Base-by-base conservation (phyloP, 495 filamentous ascomycete species). In the Aspergillus baeticus region DNA sequence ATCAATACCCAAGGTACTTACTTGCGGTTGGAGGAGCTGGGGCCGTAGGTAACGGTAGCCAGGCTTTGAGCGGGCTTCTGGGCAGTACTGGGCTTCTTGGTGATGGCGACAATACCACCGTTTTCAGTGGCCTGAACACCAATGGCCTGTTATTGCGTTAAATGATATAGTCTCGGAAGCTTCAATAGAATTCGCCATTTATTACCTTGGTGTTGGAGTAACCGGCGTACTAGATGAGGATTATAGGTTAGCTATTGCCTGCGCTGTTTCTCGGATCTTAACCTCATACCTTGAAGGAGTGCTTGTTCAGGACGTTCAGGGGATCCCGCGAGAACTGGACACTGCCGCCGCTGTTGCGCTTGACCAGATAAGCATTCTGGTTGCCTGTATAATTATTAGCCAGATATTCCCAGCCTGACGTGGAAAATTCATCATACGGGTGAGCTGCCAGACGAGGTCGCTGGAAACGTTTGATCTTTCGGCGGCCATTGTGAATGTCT, bases 191-290 rank as follows among this genome's bases (percentile, higher is more conserved):
- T 22, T 65, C 45, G 42, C 51, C n/a, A 22, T 64, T 3, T 66
- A n/a, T 72, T 87, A 96, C 93, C 90, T 97, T 93, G 76, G 86
- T 85, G 78, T 95, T 95, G 68, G 91, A 83, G 71, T 88, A 91
- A 59, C 94, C 94, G 58, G 90, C 88, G 75, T 96, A 85, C 90
- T 93, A 71, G 59, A 66, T n/a, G 29, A 1, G 20, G 15, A 44
- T 37, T 15, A 29, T 13, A 10, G 7, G 26, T 64, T 56, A 67
- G 58, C 26, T 38, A 11, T 26, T 70, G 78, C 65, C 69, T 14
- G 11, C 38, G 20, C 21, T 51, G 3, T 2, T 36, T 14, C 10
- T 3, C 10, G 10, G n/a, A 46, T 46, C 31, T n/a, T 36, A 42
- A 57, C 45, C 13, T 55, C 64, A 36, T 80, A 94, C 91, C 88